Evolutionary conservation across 805 yeast genomes (phyloP), one percentile per base, ranked within the genome.

Genomic region (Saccharomyces kudriavzevii): DNA sequence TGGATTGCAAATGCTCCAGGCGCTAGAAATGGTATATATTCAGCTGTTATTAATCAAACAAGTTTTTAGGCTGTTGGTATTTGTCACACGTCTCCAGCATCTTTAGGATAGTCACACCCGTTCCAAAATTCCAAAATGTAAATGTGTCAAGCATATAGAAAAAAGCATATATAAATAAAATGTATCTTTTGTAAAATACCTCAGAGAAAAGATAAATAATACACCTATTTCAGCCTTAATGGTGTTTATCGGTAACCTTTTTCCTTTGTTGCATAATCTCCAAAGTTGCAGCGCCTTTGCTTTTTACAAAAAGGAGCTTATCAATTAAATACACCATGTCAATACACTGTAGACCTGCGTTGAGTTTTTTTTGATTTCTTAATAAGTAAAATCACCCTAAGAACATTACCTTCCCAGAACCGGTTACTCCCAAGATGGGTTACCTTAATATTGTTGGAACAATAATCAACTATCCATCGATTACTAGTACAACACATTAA

Each of bases 1-100:
- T 91, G 97, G 96, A 69, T 83, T 26, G 75, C 77, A 47, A 75
- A 79, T 52, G 75, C 78, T 40, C 75, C 76, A 26, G 87, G 87
- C 6, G 85, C 86, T 29, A 81, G 92, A 68, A 89, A 87, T 70
- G 89, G 89, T 54, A 75, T 89, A 58, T 81, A 77, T 60, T 79
- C 84, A 9, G 80, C 77, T 54, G 74, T 74, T 27, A 72, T 81
- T 53, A 75, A 67, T 47, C 77, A 73, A 56, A 59, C 74, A 55
- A 59, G 67, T 53, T 54, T 63, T 63, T 58, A 60, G 61, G 28
- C n/a, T 51, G 48, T 47, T 43, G 20, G n/a, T 17, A 27, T 22
- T 22, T 22, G 27, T 5, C 11, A 11, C 3, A 27, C 14, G 6
- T 25, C 13, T 17, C 28, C 45, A 26, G 13, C 3, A n/a, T 24